Evolutionary conservation across 2,329 filamentous ascomycete species (phyloP), one percentile per base, ranked within the genome.

Genomic region (Aureobasidium sp.): DNA sequence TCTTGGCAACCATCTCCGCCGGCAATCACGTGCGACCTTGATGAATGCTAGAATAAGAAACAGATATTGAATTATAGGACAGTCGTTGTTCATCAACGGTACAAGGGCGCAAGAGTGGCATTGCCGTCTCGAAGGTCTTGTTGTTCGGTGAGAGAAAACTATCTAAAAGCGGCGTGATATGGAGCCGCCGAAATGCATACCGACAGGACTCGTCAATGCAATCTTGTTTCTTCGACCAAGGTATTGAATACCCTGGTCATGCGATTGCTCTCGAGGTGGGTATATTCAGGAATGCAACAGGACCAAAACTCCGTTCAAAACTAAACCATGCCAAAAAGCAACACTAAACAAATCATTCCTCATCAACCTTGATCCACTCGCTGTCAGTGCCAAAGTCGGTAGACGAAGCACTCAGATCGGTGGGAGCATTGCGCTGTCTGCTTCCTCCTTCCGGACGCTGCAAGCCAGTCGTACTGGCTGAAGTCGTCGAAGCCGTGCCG

Each of bases 361-460:
- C 88, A 24, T 90, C 91, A 4, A 97, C 88, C 79, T 94, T 95
- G 79, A 97, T 93, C 93, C 93, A 97, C 76, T 97, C 93, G 70
- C 93, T 93, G 77, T 97, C 93, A 5, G 92, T 97, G 75, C 91
- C 72, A 11, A 71, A 65, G 31, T 74, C 71, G 29, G 5, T 33
- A 1, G 57, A 42, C 2, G 56, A 59, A 40, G 72, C 70, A 59
- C 70, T 71, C 50, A 59, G 63, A n/a, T 65, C 65, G 15, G 68
- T 63, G 19, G 62, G 67, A 33, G 42, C 42, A n/a, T 61, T 52
- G 58, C 48, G 60, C 2, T 54, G 50, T 47, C 48, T 56, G 48
- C 47, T 61, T n/a, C 45, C 47, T n/a, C 33, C 39, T 29, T 48
- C 49, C 5, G 60, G 48, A 22, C 49, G 49, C 39, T 45, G 39